Evolutionary conservation across 2,329 filamentous ascomycete genomes (phyloP).

Genomic region (Colletotrichum simmondsii): DNA sequence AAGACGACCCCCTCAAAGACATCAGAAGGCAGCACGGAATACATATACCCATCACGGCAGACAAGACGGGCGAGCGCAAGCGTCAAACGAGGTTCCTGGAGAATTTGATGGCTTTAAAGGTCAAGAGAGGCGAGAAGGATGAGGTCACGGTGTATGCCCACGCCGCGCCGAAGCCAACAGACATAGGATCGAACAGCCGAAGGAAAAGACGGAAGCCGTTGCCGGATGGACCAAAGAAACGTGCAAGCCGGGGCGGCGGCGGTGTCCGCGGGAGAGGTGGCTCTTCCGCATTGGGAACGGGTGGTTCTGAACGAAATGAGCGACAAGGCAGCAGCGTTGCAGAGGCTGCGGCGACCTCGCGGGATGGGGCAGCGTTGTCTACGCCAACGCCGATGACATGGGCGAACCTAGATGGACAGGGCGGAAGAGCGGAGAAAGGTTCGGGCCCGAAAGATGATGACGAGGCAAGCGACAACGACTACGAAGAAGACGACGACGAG

Average conservation of each 20-base stretch:
- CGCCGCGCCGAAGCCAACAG: slow-evolving; percentile 47
- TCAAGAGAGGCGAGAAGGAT: slow-evolving; percentile 71
- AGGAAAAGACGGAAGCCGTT: slow-evolving; percentile 37
- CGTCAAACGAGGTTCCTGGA: slow-evolving; percentile 70
- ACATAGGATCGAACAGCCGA: slow-evolving; percentile 27
- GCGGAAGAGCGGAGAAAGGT: slow-evolving; percentile 32
- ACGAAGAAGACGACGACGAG: slow-evolving; percentile 40
- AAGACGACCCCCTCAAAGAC: slow-evolving; percentile 48
- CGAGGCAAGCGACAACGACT: slow-evolving; percentile 37
- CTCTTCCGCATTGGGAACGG: neutral
- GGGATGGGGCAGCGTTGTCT: slow-evolving; percentile 38
- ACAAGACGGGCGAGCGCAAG: slow-evolving; percentile 59
- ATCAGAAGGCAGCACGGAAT: slow-evolving; percentile 55
- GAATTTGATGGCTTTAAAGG: slow-evolving; percentile 73
- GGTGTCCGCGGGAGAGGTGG: slow-evolving; percentile 22
- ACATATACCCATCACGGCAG: slow-evolving; percentile 56
- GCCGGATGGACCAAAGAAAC: slow-evolving; percentile 24
- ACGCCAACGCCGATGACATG: slow-evolving; percentile 48
- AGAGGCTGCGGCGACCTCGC: neutral
- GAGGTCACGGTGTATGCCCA: slow-evolving; percentile 70
- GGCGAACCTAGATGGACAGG: slow-evolving; percentile 42
- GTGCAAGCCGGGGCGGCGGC: slow-evolving; percentile 28
- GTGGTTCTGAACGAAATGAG: neutral
- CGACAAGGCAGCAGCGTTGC: neutral
- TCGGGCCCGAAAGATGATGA: slow-evolving; percentile 29